phyloP scores from a whole-genome alignment of 2,329 filamentous ascomycete species.

The Beauveria caledonica region DNA sequence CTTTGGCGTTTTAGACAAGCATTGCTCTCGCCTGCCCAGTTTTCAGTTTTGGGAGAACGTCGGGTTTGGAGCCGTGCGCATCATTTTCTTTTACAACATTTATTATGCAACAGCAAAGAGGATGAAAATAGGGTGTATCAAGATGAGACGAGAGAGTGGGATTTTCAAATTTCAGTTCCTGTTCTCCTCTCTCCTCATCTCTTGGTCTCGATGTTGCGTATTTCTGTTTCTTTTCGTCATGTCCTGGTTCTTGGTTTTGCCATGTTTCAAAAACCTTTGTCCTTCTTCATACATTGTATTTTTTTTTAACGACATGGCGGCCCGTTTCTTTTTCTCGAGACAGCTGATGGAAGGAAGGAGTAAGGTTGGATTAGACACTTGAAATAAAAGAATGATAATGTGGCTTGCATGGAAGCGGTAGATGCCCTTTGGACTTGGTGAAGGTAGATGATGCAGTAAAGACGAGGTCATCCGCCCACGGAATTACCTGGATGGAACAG shows the following conservation, averaged over 20 bases:
- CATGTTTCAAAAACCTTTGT: background rate
- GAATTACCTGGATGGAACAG: background rate
- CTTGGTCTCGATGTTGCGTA: background rate
- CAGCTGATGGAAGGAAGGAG: slow-evolving; percentile 1
- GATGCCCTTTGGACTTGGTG: too few species aligned
- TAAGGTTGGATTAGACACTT: slow-evolving; percentile 8
- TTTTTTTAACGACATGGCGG: background rate
- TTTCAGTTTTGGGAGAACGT: background rate
- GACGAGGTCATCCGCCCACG: background rate
- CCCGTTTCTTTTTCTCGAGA: background rate
- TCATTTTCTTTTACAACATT: background rate
- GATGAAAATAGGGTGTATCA: background rate
- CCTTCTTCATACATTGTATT: slow-evolving; percentile 5
- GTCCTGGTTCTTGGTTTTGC: background rate
- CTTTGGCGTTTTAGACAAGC: slow-evolving; percentile 4
- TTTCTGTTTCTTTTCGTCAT: background rate
- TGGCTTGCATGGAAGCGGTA: background rate
- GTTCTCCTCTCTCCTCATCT: background rate
- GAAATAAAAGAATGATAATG: background rate
- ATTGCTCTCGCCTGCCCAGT: background rate
- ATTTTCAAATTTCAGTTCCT: background rate
- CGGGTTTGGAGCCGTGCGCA: background rate
- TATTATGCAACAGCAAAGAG: background rate
- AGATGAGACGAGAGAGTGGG: background rate
- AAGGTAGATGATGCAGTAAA: background rate